Percentiles rank a stretch among this genome's conserved stretches.
Conservation (phyloP, 495 filamentous ascomycete species). For the Aspergillus biplanus region DNA sequence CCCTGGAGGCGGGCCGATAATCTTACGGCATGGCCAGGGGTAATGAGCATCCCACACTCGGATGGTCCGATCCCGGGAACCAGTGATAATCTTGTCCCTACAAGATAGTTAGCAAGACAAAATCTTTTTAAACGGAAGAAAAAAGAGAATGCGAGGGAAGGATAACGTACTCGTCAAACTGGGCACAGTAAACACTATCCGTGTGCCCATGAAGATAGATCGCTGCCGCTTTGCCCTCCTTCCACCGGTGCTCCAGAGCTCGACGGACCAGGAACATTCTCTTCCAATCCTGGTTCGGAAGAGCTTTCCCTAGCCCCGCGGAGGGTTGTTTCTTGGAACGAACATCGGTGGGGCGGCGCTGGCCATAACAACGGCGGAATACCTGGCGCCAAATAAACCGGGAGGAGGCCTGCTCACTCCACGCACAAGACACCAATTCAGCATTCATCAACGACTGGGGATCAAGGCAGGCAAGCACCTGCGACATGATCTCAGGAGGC, state of each 20-base stretch:
- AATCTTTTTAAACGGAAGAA: not conserved
- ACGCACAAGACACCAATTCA: constrained; percentile 64
- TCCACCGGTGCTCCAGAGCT: constrained; percentile 79
- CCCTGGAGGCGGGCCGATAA: constrained; percentile 64
- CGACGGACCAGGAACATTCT: constrained; percentile 76
- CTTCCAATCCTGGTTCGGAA: constrained; percentile 76
- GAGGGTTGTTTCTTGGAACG: constrained; percentile 47
- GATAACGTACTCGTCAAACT: constrained; percentile 86
- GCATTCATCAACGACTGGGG: constrained; percentile 63
- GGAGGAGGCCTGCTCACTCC: constrained; percentile 64
- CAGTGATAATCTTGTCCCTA: constrained; percentile 92
- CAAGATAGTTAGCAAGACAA: constrained; percentile 8
- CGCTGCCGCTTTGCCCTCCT: constrained; percentile 70
- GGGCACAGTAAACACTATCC: constrained; percentile 95
- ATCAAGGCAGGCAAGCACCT: constrained; percentile 74
- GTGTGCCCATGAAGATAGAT: constrained; percentile 90
- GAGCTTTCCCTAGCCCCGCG: constrained; percentile 53
- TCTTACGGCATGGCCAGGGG: constrained; percentile 76
- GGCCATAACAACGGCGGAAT: constrained; percentile 69
- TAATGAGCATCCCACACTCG: constrained; percentile 89
- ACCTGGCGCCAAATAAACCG: constrained; percentile 77
- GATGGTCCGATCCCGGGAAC: constrained; percentile 92
- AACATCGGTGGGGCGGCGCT: constrained; percentile 43
- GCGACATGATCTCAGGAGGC: constrained; percentile 72
- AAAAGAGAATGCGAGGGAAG: constrained; percentile 4